These are phyloP conservation scores for Spinacia oleracea DNA, from an alignment of 179 eudicot species.

Conservation along the genomic window DNA sequence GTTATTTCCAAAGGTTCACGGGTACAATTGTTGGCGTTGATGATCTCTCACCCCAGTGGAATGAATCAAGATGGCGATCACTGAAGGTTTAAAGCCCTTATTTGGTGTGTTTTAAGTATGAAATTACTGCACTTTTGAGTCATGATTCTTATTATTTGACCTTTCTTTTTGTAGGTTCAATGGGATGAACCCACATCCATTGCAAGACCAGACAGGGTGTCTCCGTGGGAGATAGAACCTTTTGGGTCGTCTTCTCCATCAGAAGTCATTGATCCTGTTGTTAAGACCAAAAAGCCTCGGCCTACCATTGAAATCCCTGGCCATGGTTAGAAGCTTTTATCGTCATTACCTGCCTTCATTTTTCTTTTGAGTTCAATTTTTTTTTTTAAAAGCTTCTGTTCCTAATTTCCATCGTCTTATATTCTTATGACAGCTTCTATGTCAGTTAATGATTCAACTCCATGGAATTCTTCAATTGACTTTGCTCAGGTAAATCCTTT, in stretches of 20 bases:
- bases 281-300: slow-evolving; percentile 71
- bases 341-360: neutral
- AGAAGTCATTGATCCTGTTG: slow-evolving; percentile 38
- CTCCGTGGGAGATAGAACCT: slow-evolving; percentile 95
- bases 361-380: neutral
- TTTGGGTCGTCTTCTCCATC: slow-evolving; percentile 51
- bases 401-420: neutral
- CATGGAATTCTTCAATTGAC: slow-evolving; percentile 53
- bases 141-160: neutral
- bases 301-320: slow-evolving; percentile 49
- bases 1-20: slow-evolving; percentile 50
- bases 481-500: slow-evolving; percentile 27
- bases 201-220: slow-evolving; percentile 78
- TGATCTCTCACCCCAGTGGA: slow-evolving; percentile 70
- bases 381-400: neutral
- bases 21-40: slow-evolving; percentile 85
- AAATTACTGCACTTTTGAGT: neutral
- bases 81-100: slow-evolving; percentile 58
- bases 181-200: slow-evolving; percentile 90
- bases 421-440: slow-evolving; percentile 40
- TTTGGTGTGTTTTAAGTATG: neutral
- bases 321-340: slow-evolving; percentile 44
- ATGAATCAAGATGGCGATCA: slow-evolving; percentile 74
- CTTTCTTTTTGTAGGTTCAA: slow-evolving; percentile 53
- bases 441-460: slow-evolving; percentile 45